phyloP scores from a whole-genome alignment of 2,329 filamentous ascomycete species.

The Penicillium vulpinum region DNA sequence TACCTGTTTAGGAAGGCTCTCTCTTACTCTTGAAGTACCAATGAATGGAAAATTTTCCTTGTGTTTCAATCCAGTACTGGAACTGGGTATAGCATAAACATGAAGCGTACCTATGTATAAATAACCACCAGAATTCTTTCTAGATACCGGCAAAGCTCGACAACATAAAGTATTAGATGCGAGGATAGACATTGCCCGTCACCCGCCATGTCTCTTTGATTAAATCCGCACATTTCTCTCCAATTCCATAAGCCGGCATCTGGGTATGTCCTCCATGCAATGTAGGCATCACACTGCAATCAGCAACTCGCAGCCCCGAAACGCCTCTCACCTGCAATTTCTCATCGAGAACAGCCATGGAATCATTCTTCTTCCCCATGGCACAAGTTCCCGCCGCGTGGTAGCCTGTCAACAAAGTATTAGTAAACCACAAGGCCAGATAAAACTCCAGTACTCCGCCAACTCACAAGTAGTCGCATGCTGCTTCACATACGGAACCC shows the following conservation, averaged over 20 bases:
- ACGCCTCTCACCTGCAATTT: constrained; percentile 56
- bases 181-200: constrained; percentile 17
- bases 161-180: constrained; percentile 6
- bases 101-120: no score
- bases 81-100: neutral
- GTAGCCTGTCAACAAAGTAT: constrained; percentile 43
- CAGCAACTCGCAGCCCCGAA: constrained; percentile 55
- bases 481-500: constrained; percentile 58
- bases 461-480: constrained; percentile 61
- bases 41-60: neutral
- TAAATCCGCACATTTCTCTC: constrained; percentile 55
- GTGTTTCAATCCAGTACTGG: neutral
- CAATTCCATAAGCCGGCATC: constrained; percentile 60
- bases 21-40: neutral
- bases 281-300: constrained; percentile 55
- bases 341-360: constrained; percentile 55
- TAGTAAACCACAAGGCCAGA: neutral
- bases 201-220: constrained; percentile 45
- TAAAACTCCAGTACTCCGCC: neutral
- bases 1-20: neutral
- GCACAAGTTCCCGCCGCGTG: constrained; percentile 60
- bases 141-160: neutral
- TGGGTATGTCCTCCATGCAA: constrained; percentile 56
- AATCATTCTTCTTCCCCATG: constrained; percentile 54
- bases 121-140: neutral